phyloP scores from a whole-genome alignment of 2,329 filamentous ascomycete species.

The Fusarium mundagurra region DNA sequence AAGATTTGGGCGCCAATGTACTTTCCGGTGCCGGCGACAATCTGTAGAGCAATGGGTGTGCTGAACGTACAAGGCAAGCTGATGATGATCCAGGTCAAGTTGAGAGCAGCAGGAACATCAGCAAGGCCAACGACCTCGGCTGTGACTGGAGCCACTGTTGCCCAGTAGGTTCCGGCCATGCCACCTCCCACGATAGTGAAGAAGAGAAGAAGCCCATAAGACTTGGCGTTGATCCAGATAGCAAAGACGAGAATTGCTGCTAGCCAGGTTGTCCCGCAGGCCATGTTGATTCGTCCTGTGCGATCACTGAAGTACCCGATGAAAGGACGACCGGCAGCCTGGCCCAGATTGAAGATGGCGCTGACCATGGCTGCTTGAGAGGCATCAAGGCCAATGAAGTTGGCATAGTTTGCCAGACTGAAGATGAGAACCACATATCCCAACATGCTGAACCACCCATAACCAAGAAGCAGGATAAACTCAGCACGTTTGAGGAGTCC shows the following conservation, averaged over 20 bases:
- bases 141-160: slow-evolving; percentile 73
- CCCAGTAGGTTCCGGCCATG: slow-evolving; percentile 78
- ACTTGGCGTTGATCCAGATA: slow-evolving; percentile 75
- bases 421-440: slow-evolving; percentile 83
- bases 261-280: slow-evolving; percentile 70
- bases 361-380: slow-evolving; percentile 75
- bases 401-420: slow-evolving; percentile 77
- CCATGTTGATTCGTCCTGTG: slow-evolving; percentile 78
- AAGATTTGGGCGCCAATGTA: slow-evolving; percentile 68
- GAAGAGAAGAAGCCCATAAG: slow-evolving; percentile 74
- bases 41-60: slow-evolving; percentile 70
- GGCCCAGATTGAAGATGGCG: slow-evolving; percentile 76
- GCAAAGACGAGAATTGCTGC: slow-evolving; percentile 73
- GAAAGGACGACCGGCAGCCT: slow-evolving; percentile 74
- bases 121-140: slow-evolving; percentile 79
- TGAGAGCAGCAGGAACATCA: slow-evolving; percentile 73
- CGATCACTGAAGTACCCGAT: slow-evolving; percentile 78
- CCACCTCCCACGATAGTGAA: slow-evolving; percentile 76
- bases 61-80: slow-evolving; percentile 76
- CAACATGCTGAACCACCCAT: slow-evolving; percentile 76
- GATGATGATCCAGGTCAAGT: slow-evolving; percentile 76
- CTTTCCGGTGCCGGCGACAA: slow-evolving; percentile 55
- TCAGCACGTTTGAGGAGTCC: slow-evolving; percentile 68
- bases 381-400: slow-evolving; percentile 71
- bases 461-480: slow-evolving; percentile 72